Base-by-base conservation (phyloP, 352 stramenopile species). In the Thalassiosira livingstoniorum region DNA sequence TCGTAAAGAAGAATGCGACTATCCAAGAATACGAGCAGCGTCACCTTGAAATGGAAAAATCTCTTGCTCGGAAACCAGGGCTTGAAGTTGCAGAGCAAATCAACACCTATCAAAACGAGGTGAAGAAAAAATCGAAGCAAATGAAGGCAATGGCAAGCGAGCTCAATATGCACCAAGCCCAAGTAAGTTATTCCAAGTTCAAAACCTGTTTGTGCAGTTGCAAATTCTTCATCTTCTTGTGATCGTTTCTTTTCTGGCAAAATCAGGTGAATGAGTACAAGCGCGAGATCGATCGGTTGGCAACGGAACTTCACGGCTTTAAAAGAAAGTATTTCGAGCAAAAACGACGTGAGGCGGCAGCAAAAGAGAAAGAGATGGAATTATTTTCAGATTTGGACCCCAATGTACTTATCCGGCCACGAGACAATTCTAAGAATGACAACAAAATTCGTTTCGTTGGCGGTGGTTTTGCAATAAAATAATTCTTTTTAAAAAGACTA, bases 111-210 rank as follows among this genome's bases (percentile, higher is more conserved):
- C 96, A 98, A 89, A 94, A 97, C 57, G 95, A 97, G 58, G 95
- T 99, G 29, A 97, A 97, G 74, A 96, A 98, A 67, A 99, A 99
- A 84, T 96, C 97, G 7, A 96, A 97, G 68, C 96, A 99, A 82
- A 96, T 99, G 90, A 98, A 98, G 87, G 97, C 96, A 23, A 96
- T 99, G 87, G 94, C 97, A 34, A 96, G 93, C 65, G 97, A 99
- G 78, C 96, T 99, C 69, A 99, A 99, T 86, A 99, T 99, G 97
- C 88, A 93, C 80, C 91, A 96, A 80, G 90, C 91, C 47, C 88
- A 94, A 78, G 80, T 89, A 43, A 76, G 69, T 37, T 15, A 4
- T 45, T 66, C 15, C n/a, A n/a, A 51, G 29, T 27, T 15, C 11
- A 29, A 54, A 27, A 61, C 32, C 13, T 37, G 11, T 63, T 23